Base-by-base conservation (phyloP, 2,329 filamentous ascomycete genomes). In the Onygena corvina region DNA sequence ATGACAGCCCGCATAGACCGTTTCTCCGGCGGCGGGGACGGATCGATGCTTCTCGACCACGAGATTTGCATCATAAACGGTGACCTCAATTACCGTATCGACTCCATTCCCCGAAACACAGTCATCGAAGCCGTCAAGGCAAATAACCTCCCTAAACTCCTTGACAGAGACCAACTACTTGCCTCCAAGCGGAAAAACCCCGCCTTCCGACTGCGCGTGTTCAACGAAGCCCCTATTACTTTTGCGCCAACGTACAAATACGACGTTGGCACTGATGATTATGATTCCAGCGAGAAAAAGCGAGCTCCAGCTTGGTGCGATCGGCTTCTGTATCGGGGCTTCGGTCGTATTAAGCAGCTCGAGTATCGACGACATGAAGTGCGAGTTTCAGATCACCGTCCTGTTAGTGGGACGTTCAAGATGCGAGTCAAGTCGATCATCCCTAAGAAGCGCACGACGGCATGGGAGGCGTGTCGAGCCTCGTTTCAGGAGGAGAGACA, bases 181-280 rank as follows among this genome's bases (percentile, higher is more conserved):
- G 83, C 94, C 0, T 90, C 88, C 9, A 80, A 85, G 50, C 84
- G 88, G 47, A 86, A 87, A 58, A 95, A 95, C 59, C 88, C 90
- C 0, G 85, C 81, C 0, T 95, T 96, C 69, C 79, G 86, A 23
- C 76, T 98, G 3, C 81, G 89, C 16, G 83, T 86, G 0, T 96
- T 98, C 64, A 81, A 83, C n/a, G 92, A 98, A 67, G 75, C 83
- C 49, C 85, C 84, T 0, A 95, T 98, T 59, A 83, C 80, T 0
- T 98, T 98, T 63, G 83, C 87, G 5, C 92, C 92, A 0, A 98
- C 92, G 0, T 98, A 98, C 73, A 98, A 98, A 65, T 98, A 98
- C 64, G 92, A 98, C 58, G 87, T 96, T 0, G 89, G 89, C 12
- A 93, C 87, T 0, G 90, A 96, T 61, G 84, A 80, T 4, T 98